Evolutionary conservation across 805 yeast genomes (phyloP).

Genomic region (Wickerhamiella hasegawae): DNA sequence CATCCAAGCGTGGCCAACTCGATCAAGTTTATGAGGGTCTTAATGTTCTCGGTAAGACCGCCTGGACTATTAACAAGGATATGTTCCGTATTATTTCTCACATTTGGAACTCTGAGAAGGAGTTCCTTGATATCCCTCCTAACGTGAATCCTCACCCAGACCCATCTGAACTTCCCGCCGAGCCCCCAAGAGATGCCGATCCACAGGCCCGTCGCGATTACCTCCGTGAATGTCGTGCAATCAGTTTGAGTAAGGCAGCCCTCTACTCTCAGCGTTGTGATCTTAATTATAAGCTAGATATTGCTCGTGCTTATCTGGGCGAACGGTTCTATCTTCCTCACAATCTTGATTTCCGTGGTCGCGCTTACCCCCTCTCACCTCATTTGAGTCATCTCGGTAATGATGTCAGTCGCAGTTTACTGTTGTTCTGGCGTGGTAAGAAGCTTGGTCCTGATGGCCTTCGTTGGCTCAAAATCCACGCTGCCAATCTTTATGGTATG

Average conservation of each 20-base stretch:
- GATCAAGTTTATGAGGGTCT: constrained; percentile 61
- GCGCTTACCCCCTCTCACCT: constrained; percentile 50
- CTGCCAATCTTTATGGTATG: constrained; percentile 42
- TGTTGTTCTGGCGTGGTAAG: constrained; percentile 44
- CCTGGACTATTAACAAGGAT: constrained; percentile 80
- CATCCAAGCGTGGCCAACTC: constrained; percentile 51
- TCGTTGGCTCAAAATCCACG: constrained; percentile 44
- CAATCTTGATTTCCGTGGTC: constrained; percentile 46
- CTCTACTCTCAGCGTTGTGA: constrained; percentile 84
- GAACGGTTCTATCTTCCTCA: constrained; percentile 47
- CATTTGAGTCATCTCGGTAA: constrained; percentile 48
- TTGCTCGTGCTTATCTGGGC: constrained; percentile 78
- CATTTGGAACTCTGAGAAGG: constrained; percentile 78
- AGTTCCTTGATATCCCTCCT: constrained; percentile 60
- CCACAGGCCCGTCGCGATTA: constrained; percentile 58
- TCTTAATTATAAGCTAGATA: constrained; percentile 80
- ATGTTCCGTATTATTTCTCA: constrained; percentile 53
- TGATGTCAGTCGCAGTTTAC: constrained; percentile 41
- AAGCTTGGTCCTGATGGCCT: constrained; percentile 37
- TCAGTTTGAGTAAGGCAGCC: constrained; percentile 45
- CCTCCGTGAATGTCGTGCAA: constrained; percentile 40
- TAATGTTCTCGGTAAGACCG: constrained; percentile 69
- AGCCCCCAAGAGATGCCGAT: constrained; percentile 51
- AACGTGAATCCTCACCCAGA: constrained; percentile 22
- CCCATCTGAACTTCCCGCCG: constrained; percentile 33